These are phyloP conservation scores for Mrakiaceae sp. DNA, from an alignment of 1,284 basidiomycete species.

Conservation along the genomic window DNA sequence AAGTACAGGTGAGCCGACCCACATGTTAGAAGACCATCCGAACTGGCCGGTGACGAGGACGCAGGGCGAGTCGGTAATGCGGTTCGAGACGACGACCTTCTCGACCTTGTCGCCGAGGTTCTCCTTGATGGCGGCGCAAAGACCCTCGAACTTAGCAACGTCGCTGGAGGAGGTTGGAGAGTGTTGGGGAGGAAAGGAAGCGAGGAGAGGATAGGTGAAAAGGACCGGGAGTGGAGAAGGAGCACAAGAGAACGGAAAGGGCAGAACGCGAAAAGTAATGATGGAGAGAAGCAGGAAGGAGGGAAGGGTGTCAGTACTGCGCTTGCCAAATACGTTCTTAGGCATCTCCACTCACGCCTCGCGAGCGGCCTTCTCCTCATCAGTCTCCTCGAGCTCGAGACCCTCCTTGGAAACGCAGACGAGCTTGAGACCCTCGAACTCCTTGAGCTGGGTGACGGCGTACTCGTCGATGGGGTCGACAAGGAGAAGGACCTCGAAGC, in stretches of 20 bases:
- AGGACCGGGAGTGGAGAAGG: neutral
- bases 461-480: constrained; percentile 99
- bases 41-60: constrained; percentile 97
- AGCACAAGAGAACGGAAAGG: neutral
- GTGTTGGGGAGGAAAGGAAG: neutral
- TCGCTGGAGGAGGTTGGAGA: constrained; percentile 36
- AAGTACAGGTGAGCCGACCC: constrained; percentile 22
- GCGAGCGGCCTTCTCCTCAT: constrained; percentile 87
- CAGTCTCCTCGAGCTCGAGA: constrained; percentile 96
- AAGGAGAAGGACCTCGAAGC: constrained; percentile 95
- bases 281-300: neutral
- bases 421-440: constrained; percentile 98
- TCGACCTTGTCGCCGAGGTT: constrained; percentile 98
- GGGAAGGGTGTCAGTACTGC: too few relatives aligned
- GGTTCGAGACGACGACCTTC: constrained; percentile 98
- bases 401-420: constrained; percentile 98
- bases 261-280: neutral
- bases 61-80: constrained; percentile 90
- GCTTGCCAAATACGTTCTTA: neutral
- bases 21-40: constrained; percentile 99
- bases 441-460: constrained; percentile 95
- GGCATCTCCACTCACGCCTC: constrained; percentile 45
- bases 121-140: constrained; percentile 94
- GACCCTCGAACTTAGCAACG: constrained; percentile 69
- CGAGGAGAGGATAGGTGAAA: neutral